These are phyloP conservation scores for Cystobasidium ongulense DNA, from an alignment of 768 basidiomycete genomes.

Conservation along the genomic window DNA sequence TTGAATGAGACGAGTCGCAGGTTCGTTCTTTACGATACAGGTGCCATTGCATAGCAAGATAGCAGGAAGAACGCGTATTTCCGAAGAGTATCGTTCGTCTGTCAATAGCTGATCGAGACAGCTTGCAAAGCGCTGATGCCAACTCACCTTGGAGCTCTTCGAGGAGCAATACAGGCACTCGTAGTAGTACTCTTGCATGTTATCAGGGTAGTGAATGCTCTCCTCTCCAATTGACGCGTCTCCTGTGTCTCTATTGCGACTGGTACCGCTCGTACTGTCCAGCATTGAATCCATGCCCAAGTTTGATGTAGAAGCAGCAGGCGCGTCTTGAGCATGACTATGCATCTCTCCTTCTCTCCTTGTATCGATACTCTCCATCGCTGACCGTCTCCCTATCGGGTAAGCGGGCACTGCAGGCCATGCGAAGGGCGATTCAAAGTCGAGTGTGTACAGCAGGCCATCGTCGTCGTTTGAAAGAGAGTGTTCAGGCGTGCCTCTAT, in stretches of 20 bases:
- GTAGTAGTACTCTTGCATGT: background rate
- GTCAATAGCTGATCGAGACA: background rate
- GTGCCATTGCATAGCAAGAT: too few relatives aligned
- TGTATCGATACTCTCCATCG: background rate
- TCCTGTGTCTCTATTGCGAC: background rate
- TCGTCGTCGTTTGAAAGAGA: background rate
- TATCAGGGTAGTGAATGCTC: background rate
- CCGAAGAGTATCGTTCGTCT: background rate
- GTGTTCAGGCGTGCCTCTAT: background rate
- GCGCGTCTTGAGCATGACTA: background rate
- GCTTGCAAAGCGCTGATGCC: background rate
- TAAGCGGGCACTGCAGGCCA: background rate
- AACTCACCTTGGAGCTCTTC: background rate
- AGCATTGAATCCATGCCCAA: background rate
- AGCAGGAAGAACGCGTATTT: too few relatives aligned
- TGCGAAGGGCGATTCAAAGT: slow-evolving; percentile 12
- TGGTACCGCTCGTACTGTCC: background rate
- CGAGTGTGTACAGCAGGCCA: slow-evolving; percentile 2
- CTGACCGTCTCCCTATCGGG: background rate
- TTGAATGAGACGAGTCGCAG: background rate
- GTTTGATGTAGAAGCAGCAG: background rate
- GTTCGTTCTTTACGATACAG: background rate
- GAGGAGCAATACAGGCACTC: slow-evolving; percentile 3
- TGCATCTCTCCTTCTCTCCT: background rate
- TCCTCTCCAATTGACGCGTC: background rate